phyloP scores from a whole-genome alignment of 768 basidiomycete species.

The Rhodosporidiobolus sp. region DNA sequence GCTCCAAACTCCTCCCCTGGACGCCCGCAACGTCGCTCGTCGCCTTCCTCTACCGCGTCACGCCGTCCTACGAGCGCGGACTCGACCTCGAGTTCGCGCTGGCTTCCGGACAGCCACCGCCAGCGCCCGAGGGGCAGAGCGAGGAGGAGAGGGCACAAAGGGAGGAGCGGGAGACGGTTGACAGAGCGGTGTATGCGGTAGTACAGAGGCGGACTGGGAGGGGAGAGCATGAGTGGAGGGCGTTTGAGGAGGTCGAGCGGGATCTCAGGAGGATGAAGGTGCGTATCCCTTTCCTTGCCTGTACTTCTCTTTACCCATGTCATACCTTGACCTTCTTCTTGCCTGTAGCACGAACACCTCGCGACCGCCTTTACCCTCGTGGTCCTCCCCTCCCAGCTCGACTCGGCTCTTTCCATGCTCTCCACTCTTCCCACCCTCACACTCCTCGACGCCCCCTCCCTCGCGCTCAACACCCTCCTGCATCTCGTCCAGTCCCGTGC shows the following conservation, averaged over 20 bases:
- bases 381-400: background rate
- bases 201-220: background rate
- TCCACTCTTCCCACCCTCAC: background rate
- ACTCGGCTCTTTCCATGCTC: background rate
- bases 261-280: background rate
- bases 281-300: background rate
- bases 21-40: background rate
- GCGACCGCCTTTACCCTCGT: background rate
- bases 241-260: background rate
- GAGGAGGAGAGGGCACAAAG: background rate
- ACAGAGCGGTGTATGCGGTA: background rate
- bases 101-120: background rate
- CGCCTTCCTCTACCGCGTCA: background rate
- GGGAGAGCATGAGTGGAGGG: background rate
- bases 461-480: slow-evolving; percentile 9
- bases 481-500: background rate
- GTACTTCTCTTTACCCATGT: background rate
- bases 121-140: background rate
- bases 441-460: background rate
- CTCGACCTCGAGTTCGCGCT: background rate
- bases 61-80: background rate
- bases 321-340: background rate
- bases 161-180: background rate
- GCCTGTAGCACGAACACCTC: background rate
- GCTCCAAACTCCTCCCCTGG: background rate